Base-by-base conservation (phyloP, 163 green algal species). In the Scenedesmus sp. region DNA sequence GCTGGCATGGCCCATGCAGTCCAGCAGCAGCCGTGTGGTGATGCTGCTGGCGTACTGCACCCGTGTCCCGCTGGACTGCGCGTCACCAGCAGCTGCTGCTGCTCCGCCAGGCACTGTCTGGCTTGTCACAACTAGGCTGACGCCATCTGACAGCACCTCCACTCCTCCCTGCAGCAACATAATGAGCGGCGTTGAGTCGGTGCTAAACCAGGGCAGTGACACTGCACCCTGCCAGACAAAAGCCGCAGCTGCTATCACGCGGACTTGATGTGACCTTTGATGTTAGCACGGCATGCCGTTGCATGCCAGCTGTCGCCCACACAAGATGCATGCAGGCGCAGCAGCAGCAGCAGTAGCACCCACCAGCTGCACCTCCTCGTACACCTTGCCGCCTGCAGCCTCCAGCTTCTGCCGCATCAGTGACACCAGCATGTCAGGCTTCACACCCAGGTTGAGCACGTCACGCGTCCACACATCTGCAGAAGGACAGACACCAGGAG, bases 1-100 rank as follows among this genome's bases (percentile, higher is more conserved):
- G 74, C 95, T 98, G 34, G 92, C 94, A 92, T 99, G 94, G 18
- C 98, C 98, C 98, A 99, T 99, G 90, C 96, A 98, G 94, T 99
- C 98, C 20, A 99, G 60, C 67, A 99, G 90, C 67, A 99, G 93
- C 15, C 95, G 93, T 34, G 74, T 81, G 1, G 87, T 91, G 20
- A 91, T 54, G 23, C 18, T 87, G 6, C 7, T 87, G 54, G 57
- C 56, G 20, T 82, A 91, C 76, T 91, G 87, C 87, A 91, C 87
- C 18, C 87, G 79, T 15, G 87, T 59, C 52, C 59, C 79, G 34
- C n/a, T 46, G 0, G 60, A 4, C 18, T 64, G n/a, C 10, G 57
- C 60, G 18, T 52, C 56, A 57, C 59, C n/a, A 70, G 46, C 73
- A 83, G 82, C 23, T 9, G 86, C 87, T 26, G 88, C 52, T 10